Conservation (phyloP, 139 green algal genomes). For the Chlamydomonas incerta region DNA sequence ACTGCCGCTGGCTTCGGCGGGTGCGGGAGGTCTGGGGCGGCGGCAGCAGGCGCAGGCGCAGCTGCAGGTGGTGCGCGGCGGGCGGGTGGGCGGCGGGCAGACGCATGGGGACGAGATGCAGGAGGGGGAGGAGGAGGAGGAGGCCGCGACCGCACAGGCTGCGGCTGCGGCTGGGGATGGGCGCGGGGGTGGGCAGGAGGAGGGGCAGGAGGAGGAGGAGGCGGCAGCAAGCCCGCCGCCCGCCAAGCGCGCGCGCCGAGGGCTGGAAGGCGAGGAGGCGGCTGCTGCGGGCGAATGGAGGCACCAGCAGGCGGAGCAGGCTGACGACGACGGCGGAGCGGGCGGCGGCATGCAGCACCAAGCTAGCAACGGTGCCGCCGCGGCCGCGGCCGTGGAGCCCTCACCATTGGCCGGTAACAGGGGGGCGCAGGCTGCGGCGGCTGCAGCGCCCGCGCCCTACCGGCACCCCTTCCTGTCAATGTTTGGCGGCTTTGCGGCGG, state of each 20-base stretch:
- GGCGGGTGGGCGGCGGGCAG: background rate
- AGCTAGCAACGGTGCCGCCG: no score
- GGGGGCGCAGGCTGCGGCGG: no score
- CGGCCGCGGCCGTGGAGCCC: background rate
- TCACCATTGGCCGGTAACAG: background rate
- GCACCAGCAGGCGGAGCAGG: no score
- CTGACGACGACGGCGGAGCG: no score
- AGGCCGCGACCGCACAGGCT: no score
- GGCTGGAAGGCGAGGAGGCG: no score
- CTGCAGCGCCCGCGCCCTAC: background rate
- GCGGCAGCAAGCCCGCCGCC: background rate
- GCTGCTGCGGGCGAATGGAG: no score
- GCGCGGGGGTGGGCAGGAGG: background rate
- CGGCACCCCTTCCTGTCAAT: slow-evolving; percentile 33
- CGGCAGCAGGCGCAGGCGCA: slow-evolving; percentile 10
- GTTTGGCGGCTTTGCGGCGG: slow-evolving; percentile 3
- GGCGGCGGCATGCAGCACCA: background rate
- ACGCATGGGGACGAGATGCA: no score
- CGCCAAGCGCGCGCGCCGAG: background rate
- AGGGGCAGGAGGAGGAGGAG: slow-evolving; percentile 33
- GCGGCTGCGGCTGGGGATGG: no score
- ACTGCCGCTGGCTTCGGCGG: no score
- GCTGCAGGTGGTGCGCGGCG: background rate
- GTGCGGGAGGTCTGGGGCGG: background rate
- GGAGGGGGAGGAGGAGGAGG: background rate